A percentile compares a stretch with the other conserved stretches of the same genome.
Conservation (phyloP, 2,329 filamentous ascomycete species). For the Calycina marina region DNA sequence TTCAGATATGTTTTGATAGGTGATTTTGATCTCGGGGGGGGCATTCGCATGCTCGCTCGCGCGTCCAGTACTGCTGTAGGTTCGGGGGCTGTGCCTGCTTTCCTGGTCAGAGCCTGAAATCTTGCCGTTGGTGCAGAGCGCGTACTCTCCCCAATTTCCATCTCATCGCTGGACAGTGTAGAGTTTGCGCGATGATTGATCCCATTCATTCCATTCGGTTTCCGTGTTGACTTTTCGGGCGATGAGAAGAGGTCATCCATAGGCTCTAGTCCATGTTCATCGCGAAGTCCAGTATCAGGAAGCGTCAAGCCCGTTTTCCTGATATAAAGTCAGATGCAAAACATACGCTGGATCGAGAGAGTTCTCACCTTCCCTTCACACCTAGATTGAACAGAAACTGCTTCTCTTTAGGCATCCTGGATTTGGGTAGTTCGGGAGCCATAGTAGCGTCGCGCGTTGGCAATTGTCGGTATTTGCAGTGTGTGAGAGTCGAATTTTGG, state of each 20-base stretch:
- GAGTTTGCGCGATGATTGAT: slow-evolving; percentile 21
- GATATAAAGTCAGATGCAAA: slow-evolving; percentile 10
- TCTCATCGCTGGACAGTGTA: slow-evolving; percentile 37
- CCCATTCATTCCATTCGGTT: slow-evolving; percentile 7
- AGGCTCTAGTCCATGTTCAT: slow-evolving; percentile 85
- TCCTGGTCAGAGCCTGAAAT: slow-evolving; percentile 33
- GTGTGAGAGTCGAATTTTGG: too few relatives aligned
- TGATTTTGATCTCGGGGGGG: slow-evolving; percentile 22
- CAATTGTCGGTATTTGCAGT: too few relatives aligned
- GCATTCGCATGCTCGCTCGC: slow-evolving; percentile 20
- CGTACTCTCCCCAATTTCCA: slow-evolving; percentile 50
- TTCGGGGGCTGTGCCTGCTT: slow-evolving; percentile 35
- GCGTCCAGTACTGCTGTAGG: slow-evolving; percentile 29
- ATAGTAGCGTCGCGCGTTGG: too few relatives aligned
- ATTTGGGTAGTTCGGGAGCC: slow-evolving; percentile 4
- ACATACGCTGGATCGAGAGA: background rate
- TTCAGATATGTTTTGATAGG: slow-evolving; percentile 22
- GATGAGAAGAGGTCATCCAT: slow-evolving; percentile 83
- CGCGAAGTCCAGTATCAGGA: slow-evolving; percentile 63
- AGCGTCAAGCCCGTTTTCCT: slow-evolving; percentile 86
- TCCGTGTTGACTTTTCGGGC: slow-evolving; percentile 41
- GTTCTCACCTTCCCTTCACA: slow-evolving; percentile 31
- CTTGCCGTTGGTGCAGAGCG: slow-evolving; percentile 1
- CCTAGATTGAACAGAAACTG: slow-evolving; percentile 36
- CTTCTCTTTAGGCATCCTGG: slow-evolving; percentile 23